Base-by-base conservation (phyloP, 345 rosid genomes). In the Chamaenerion angustifolium region DNA sequence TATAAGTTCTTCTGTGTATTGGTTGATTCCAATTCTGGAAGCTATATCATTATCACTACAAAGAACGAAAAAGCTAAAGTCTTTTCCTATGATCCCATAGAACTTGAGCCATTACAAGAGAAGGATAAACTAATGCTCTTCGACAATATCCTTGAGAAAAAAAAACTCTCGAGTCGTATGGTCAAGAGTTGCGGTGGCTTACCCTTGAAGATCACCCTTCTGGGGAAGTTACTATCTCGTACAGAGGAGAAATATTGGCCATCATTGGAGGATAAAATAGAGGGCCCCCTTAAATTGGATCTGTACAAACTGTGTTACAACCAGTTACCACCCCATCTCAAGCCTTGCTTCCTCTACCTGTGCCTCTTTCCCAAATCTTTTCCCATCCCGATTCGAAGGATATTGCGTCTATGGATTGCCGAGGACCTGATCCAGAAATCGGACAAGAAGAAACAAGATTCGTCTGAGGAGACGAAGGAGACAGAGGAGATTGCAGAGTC, bases 321-420 rank as follows among this genome's bases (percentile, higher is more conserved):
- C 19, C 13, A 8, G 4, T n/a, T 66, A 65, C 62, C 56, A 1
- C 44, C 12, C 31, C 37, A 53, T 19, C 43, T 60, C 19, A 61
- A 42, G 54, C 53, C 43, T 12, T 61, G 71, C 31, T 31, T 66
- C 44, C 54, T 52, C 27, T 61, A 66, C 52, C 41, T 61, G 48
- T 42, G 43, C 8, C 46, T 66, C 11, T 66, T 66, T 31, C 65
- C 65, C 14, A 31, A 48, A 16, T 46, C 37, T 10, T 16, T 9
- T 18, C 46, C 48, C 2, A 57, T 66, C 43, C 49, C 56, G 0
- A 54, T 14, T 2, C 57, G 71, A 46, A 66, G 56, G 63, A 52
- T 66, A 23, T 13, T 56, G 9, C 40, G 54, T 5, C 49, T 66
- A 16, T 66, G 71, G 71, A 56, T 56, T 41, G 65, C 62, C 1